Percentiles rank a stretch among this genome's conserved stretches.
Conservation (phyloP, 345 rosid genomes). For the Microthlaspi erraticum region DNA sequence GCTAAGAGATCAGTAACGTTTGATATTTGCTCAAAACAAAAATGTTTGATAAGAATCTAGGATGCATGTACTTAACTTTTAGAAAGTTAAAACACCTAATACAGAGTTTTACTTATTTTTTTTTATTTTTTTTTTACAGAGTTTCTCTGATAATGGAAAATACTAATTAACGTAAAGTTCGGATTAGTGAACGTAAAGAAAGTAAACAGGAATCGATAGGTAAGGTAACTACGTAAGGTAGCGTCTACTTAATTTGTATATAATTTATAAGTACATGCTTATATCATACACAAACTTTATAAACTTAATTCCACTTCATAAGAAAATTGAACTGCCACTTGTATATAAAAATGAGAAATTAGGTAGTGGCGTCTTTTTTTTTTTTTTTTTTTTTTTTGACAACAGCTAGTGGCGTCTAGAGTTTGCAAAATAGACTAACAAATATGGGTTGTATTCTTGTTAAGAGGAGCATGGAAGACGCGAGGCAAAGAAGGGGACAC, state of each 20-base stretch:
- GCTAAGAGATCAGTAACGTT: no score
- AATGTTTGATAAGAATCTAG: background rate
- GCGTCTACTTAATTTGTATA: background rate
- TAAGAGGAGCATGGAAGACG: slow-evolving; percentile 19
- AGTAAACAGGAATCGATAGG: no score
- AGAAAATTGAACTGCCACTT: slow-evolving; percentile 1
- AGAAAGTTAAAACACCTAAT: background rate
- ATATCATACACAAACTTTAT: background rate
- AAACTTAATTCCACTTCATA: background rate
- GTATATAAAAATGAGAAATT: slow-evolving; percentile 14
- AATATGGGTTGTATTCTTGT: background rate
- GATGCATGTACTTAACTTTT: background rate
- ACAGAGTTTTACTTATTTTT: background rate
- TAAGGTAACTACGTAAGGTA: no score
- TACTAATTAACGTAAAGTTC: no score
- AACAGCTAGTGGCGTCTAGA: slow-evolving; percentile 26
- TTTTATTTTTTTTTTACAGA: background rate
- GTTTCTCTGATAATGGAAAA: background rate
- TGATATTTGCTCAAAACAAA: no score
- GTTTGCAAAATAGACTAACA: background rate
- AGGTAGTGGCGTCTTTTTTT: no score
- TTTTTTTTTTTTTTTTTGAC: no score
- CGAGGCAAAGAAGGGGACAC: slow-evolving; percentile 27
- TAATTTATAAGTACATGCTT: slow-evolving; percentile 18
- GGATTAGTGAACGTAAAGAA: no score